Percentiles rank a stretch among this genome's conserved stretches.
phyloP scores from a whole-genome alignment of 345 rosid genomes.

The Eucalyptus urophylla region DNA sequence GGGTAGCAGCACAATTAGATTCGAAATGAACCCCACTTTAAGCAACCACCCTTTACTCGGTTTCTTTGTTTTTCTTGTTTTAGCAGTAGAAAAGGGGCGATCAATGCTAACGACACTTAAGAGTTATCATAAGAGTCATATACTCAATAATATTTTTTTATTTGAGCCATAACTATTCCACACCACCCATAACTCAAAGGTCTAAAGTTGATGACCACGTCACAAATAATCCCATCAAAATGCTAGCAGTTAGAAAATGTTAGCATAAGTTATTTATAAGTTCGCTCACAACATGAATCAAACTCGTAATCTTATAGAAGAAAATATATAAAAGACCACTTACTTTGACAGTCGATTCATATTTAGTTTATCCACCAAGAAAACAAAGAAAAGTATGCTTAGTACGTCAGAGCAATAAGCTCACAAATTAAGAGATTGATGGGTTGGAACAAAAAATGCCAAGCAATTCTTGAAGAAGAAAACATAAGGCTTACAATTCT shows the following conservation, averaged over 20 bases:
- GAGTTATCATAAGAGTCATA: not conserved
- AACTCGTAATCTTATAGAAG: not conserved
- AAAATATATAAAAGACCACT: not conserved
- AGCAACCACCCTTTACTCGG: not conserved
- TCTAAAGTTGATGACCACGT: not conserved
- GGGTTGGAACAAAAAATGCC: not conserved
- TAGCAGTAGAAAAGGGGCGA: not conserved
- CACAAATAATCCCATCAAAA: not conserved
- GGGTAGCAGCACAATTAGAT: too few relatives aligned
- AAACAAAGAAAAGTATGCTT: not conserved
- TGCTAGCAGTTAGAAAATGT: not conserved
- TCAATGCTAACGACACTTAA: rapidly evolving
- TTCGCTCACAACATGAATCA: not conserved
- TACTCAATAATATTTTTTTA: rapidly evolving
- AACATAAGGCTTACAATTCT: not conserved
- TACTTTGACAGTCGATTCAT: not conserved
- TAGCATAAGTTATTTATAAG: not conserved
- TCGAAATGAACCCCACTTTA: too few relatives aligned
- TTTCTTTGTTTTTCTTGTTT: not conserved
- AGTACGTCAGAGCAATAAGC: not conserved
- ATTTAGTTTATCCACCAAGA: not conserved
- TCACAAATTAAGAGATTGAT: not conserved
- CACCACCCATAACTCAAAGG: rapidly evolving
- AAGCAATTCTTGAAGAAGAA: not conserved
- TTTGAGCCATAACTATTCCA: not conserved